Percentiles rank a stretch among this genome's conserved stretches.
These are phyloP conservation scores for Trichoderma lentiforme DNA, from an alignment of 2,329 filamentous ascomycete genomes.

Conservation along the genomic window DNA sequence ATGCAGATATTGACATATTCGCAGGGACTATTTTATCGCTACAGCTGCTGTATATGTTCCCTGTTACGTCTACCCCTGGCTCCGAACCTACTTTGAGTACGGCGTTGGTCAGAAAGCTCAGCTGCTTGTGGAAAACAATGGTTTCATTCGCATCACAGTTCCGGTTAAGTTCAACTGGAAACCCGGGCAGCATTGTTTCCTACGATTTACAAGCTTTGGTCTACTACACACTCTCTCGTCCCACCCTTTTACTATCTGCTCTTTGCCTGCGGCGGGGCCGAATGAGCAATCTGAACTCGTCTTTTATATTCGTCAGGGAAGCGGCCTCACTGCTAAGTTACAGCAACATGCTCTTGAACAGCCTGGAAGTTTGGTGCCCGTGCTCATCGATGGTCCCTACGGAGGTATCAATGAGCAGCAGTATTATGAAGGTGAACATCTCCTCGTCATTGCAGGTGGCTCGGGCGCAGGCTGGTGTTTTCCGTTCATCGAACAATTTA, in stretches of 20 bases:
- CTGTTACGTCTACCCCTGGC: background rate
- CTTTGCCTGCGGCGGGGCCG: background rate
- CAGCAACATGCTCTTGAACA: background rate
- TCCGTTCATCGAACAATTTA: background rate
- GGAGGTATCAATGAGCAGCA: background rate
- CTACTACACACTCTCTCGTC: background rate
- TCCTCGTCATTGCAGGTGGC: background rate
- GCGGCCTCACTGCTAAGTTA: background rate
- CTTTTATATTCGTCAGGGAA: background rate
- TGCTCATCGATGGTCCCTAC: background rate
- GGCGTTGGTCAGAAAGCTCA: background rate
- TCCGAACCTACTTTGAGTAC: background rate
- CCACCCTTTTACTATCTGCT: background rate
- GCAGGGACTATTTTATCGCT: background rate
- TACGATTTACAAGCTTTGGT: background rate
- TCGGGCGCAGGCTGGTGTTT: background rate
- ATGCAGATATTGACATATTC: background rate
- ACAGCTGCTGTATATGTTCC: background rate
- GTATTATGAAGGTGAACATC: background rate
- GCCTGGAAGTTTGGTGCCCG: background rate
- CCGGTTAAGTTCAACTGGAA: background rate
- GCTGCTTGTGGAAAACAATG: background rate
- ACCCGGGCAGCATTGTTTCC: background rate
- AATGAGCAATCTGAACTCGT: background rate
- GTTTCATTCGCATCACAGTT: background rate